phyloP scores from a whole-genome alignment of 345 rosid genomes.

The Sonneratia alba region DNA sequence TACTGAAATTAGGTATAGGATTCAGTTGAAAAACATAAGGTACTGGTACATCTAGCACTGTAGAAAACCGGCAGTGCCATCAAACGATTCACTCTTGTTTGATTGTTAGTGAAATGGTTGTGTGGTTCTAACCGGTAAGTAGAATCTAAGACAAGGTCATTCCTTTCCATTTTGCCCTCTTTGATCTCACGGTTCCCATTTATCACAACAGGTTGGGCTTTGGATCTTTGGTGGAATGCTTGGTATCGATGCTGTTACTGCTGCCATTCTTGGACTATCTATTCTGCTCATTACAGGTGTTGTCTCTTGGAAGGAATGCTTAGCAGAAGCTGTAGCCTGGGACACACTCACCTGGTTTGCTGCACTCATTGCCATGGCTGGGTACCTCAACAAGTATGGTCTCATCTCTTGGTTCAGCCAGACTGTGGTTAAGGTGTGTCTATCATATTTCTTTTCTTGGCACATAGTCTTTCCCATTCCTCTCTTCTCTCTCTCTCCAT shows the following conservation, averaged over 20 bases:
- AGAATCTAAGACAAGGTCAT: not conserved
- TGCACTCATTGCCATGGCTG: constrained; percentile 99
- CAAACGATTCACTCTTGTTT: not conserved
- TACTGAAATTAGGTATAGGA: not conserved
- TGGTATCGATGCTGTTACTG: constrained; percentile 86
- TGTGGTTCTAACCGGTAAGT: not conserved
- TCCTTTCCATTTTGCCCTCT: not conserved
- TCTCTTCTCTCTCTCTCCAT: not conserved
- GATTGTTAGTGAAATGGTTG: not conserved
- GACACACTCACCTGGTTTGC: constrained; percentile 99
- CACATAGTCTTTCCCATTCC: not conserved
- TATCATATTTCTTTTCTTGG: constrained; percentile 5
- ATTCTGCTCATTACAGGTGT: constrained; percentile 85
- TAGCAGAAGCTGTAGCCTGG: constrained; percentile 94
- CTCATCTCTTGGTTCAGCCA: constrained; percentile 98
- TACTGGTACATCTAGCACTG: not conserved
- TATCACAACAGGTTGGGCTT: constrained; percentile 69
- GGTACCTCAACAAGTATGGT: constrained; percentile 96
- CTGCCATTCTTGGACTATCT: constrained; percentile 97
- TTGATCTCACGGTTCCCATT: not conserved
- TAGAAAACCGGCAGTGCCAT: not conserved
- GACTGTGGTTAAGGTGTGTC: constrained; percentile 84
- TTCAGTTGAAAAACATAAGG: too few species aligned
- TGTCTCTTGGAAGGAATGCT: constrained; percentile 99
- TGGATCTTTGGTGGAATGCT: constrained; percentile 84